Base-by-base conservation (phyloP, 306 rosid species). In the Purshia tridentata region DNA sequence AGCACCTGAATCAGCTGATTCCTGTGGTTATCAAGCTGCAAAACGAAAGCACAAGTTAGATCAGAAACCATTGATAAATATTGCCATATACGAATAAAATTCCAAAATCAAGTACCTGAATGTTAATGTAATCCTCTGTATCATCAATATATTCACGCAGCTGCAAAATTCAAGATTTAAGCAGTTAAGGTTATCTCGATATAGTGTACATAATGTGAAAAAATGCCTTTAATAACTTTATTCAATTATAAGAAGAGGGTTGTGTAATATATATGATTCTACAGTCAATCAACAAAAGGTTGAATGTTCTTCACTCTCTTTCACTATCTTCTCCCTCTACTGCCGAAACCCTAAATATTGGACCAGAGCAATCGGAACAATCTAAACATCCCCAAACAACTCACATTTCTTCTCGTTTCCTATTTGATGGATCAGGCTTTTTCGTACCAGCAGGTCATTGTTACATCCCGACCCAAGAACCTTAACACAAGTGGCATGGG, bases 51-150 rank as follows among this genome's bases (percentile, higher is more conserved):
- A 71, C 59, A 71, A 45, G 53, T 74, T 46, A 14, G 55, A 70
- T 73, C 22, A 62, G 51, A 74, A 49, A 52, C 58, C 50, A 50
- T 80, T 56, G 20, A 51, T n/a, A 6, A 29, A 70, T 54, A 45
- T 22, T 42, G n/a, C 11, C 37, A 8, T 40, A 11, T 19, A 52
- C 9, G 53, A 16, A 35, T 18, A 41, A 41, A 11, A 37, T 41
- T 41, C 9, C 19, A 41, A 7, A 41, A 44, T 41, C 15, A 70
- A 42, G 44, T 50, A 90, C 98, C 88, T 90, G 98, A 56, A 90
- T 92, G 73, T 92, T 92, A 55, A 92, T 88, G 78, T 92, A 92
- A 81, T 92, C 98, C 83, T 92, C 98, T 9, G 98, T 90, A 63
- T 90, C 96, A 59, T 92, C 96, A 14, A 92, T 88, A 56, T 92